Evolutionary conservation across 2,329 filamentous ascomycete genomes (phyloP).

Genomic region (Claviceps capensis): DNA sequence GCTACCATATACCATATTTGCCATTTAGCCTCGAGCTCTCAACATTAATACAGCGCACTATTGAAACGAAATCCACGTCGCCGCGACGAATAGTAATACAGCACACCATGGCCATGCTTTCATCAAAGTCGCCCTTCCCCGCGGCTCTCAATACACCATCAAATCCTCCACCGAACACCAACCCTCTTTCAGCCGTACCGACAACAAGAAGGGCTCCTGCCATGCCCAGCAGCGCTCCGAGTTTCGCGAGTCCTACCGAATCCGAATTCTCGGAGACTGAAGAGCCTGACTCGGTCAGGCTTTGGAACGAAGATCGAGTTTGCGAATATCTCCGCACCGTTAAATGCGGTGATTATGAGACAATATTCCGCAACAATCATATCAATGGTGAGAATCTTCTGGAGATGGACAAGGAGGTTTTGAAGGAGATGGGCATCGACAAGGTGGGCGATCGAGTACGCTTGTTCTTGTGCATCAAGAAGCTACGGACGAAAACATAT

Average conservation of each 20-base stretch:
- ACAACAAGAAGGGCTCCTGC: constrained; percentile 38
- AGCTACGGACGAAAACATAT: constrained; percentile 62
- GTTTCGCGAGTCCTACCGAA: constrained; percentile 72
- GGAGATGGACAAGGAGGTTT: constrained; percentile 90
- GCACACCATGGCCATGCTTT: constrained; percentile 54
- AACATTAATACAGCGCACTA: neutral
- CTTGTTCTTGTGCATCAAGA: constrained; percentile 75
- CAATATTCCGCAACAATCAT: constrained; percentile 79
- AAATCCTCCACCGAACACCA: constrained; percentile 29
- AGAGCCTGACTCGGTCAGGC: constrained; percentile 60
- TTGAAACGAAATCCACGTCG: neutral
- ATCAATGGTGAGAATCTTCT: constrained; percentile 95
- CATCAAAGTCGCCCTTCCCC: constrained; percentile 59
- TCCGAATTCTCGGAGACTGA: constrained; percentile 85
- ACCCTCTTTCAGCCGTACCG: constrained; percentile 34
- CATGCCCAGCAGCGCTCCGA: constrained; percentile 35
- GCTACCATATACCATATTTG: neutral
- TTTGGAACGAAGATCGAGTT: constrained; percentile 85
- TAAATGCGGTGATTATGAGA: constrained; percentile 88
- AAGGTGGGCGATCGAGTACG: constrained; percentile 94
- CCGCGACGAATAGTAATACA: constrained; percentile 16
- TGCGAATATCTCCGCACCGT: constrained; percentile 84
- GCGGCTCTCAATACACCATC: constrained; percentile 31
- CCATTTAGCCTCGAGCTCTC: neutral
- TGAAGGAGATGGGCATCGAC: constrained; percentile 97